Evolutionary conservation across 2,329 filamentous ascomycete genomes (phyloP).

Genomic region (Metarhizium guizhouense): DNA sequence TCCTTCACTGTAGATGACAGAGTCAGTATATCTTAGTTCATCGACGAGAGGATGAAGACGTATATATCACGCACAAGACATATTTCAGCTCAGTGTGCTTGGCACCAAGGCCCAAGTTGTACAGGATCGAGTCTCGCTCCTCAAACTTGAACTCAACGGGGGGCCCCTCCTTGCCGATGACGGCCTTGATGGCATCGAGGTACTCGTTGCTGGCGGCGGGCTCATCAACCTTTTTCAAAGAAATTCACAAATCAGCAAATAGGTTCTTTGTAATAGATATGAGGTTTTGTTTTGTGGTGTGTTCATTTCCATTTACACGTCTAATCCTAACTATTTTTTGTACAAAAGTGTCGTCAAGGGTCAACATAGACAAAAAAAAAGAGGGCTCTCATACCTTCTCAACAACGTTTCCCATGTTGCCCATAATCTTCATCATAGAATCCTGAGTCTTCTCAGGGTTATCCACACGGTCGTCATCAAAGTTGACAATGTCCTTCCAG

Average conservation of each 20-base stretch:
- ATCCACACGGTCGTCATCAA: conserved; percentile 80
- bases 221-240: conserved; percentile 8
- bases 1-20: conserved; percentile 51
- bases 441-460: conserved; percentile 73
- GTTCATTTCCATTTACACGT: conserved; percentile 5
- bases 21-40: background rate
- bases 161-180: conserved; percentile 59
- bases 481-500: conserved; percentile 74
- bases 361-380: conserved; percentile 7
- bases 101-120: conserved; percentile 89
- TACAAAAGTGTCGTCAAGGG: conserved; percentile 8
- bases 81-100: conserved; percentile 82
- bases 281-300: background rate
- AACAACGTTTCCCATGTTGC: conserved; percentile 74
- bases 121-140: conserved; percentile 84
- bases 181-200: conserved; percentile 65
- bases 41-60: background rate
- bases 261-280: background rate
- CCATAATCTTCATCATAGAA: conserved; percentile 66
- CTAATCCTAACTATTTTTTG: conserved; percentile 10
- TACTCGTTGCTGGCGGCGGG: conserved; percentile 48
- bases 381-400: conserved; percentile 47
- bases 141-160: conserved; percentile 75
- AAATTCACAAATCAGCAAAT: conserved; percentile 15
- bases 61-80: conserved; percentile 50